Evolutionary conservation across 164 flowering plant genomes (phyloP).

Genomic region (Chloranthus sessilifolius): DNA sequence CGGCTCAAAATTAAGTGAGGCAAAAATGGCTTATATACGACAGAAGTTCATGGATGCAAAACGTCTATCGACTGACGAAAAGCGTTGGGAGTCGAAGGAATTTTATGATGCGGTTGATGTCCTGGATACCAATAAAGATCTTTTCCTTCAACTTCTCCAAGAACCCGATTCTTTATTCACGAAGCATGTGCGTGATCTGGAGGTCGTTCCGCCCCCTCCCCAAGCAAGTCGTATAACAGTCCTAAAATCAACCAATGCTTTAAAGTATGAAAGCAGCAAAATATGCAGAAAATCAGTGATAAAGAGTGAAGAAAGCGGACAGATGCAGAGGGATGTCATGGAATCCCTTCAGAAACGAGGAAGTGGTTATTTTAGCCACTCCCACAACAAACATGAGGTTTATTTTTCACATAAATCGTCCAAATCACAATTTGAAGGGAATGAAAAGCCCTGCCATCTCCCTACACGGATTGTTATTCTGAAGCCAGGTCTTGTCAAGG

Average conservation of each 20-base stretch:
- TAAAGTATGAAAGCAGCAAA: constrained; percentile 14
- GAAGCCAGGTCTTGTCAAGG: constrained; percentile 63
- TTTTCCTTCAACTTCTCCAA: constrained; percentile 57
- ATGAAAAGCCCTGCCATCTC: constrained; percentile 15
- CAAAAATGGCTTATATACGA: constrained; percentile 41
- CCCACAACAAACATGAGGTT: constrained; percentile 12
- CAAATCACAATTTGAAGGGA: constrained; percentile 16
- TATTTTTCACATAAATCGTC: constrained; percentile 20
- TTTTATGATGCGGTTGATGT: constrained; percentile 57
- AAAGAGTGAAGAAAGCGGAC: constrained; percentile 10
- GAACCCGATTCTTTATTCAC: constrained; percentile 71
- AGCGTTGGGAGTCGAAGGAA: constrained; percentile 54
- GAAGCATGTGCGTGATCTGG: constrained; percentile 59
- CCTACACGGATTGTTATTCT: constrained; percentile 82
- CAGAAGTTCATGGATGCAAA: constrained; percentile 62
- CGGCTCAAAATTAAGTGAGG: constrained; percentile 26
- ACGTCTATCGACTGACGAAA: constrained; percentile 52
- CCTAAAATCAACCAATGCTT: constrained; percentile 27
- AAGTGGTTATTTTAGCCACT: constrained; percentile 9
- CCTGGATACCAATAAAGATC: constrained; percentile 60
- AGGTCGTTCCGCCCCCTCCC: constrained; percentile 21
- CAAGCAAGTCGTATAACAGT: constrained; percentile 25
- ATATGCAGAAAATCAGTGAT: constrained; percentile 20
- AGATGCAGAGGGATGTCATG: constrained; percentile 13
- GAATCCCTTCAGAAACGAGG: constrained; percentile 20